Evolutionary conservation across 2,329 filamentous ascomycete genomes (phyloP).

Genomic region (Pseudogymnoascus sp.): DNA sequence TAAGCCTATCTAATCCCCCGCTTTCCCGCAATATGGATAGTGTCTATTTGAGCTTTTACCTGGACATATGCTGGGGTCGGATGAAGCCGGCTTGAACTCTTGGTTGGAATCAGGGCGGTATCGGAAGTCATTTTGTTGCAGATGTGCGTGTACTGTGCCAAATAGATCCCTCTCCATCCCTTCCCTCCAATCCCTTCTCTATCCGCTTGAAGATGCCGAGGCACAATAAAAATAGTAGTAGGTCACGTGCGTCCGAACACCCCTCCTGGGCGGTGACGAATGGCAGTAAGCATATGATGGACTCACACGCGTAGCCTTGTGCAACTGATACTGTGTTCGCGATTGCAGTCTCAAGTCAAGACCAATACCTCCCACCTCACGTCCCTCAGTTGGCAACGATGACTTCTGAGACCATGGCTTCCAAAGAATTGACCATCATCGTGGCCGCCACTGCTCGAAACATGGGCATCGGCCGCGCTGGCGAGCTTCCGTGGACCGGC

Average conservation of each 20-base stretch:
- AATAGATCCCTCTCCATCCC: not conserved
- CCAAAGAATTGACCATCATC: slow-evolving; percentile 69
- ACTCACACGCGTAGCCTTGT: not conserved
- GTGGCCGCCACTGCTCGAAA: slow-evolving; percentile 77
- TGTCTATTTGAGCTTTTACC: slow-evolving; percentile 1
- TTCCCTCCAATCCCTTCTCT: not conserved
- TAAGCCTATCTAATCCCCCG: not conserved
- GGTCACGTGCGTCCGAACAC: not conserved
- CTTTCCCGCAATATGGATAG: slow-evolving; percentile 6
- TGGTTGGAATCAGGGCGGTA: not conserved
- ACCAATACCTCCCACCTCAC: not conserved
- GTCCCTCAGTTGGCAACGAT: not conserved
- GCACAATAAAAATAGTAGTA: not conserved
- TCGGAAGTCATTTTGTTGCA: not conserved
- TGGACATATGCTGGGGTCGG: not conserved
- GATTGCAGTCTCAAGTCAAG: not conserved
- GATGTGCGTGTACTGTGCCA: not conserved
- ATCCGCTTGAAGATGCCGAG: not conserved
- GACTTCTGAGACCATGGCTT: slow-evolving; percentile 12
- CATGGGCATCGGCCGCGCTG: slow-evolving; percentile 79
- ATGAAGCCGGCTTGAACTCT: not conserved
- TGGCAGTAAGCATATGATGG: slow-evolving; percentile 1
- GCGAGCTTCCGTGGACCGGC: slow-evolving; percentile 79
- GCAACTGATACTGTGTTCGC: not conserved
- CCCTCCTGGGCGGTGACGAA: not conserved